Evolutionary conservation across 2,329 filamentous ascomycete genomes (phyloP), one percentile per base, ranked within the genome.

Genomic region (Epichloe gansuensis): DNA sequence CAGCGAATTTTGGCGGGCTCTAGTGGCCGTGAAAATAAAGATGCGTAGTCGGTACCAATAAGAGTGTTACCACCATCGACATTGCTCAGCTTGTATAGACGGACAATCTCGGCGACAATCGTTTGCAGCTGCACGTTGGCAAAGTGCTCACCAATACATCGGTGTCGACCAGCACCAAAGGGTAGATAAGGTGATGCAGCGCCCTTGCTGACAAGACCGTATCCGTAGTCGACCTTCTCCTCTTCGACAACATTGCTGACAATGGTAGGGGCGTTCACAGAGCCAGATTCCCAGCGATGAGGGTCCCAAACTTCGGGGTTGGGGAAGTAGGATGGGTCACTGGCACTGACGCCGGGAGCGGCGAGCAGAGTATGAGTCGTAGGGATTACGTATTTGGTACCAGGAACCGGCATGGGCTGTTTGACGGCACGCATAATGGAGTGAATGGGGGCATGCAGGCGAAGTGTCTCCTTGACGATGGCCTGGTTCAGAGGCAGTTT

Each of bases 121-220:
- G 88, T 90, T 66, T 91, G 85, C 57, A 97, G 75, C 72, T 97
- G 91, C 54, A 94, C 77, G 66, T 94, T 95, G 60, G 91, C 91
- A 68, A 96, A 97, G 64, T 95, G 89, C 76, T 97, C 91, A 59
- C 91, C 91, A 64, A 97, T 96, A 71, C 91, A 97, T 59, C 91
- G 79, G 71, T 97, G 91, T 60, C 91, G 78, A 43, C 91, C 91
- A 34, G 91, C 91, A 54, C 91, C 91, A 65, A 97, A 97, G 2
- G 91, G 91, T 47, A 97, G 80, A 68, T 96, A 97, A 0, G 91
- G 91, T 50, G 87, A 94, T 55, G 81, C 82, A 13, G 88, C 85
- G 52, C 91, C 91, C 76, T 96, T 95, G 76, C 82, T 91, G 59
- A 96, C 86, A 49, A 95, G 75, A 56, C 91, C 91, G 69, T 95